Base-by-base conservation (phyloP, 1,139 yeast genomes). In the Blastobotrys capitulatus region DNA sequence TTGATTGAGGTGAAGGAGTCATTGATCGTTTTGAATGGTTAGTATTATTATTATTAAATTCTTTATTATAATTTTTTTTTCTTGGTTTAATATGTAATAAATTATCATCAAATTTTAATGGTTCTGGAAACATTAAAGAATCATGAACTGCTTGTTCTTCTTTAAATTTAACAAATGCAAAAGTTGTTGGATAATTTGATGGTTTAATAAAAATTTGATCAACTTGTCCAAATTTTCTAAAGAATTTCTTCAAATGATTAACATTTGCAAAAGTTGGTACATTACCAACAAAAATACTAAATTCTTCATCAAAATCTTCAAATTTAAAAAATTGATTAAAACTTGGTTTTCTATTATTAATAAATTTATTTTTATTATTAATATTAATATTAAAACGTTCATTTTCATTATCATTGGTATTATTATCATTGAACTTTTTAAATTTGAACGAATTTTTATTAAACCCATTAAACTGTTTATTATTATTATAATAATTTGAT, bases 201-300 rank as follows among this genome's bases (percentile, higher is more conserved):
- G 42, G 22, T 31, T 44, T 44, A 32, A 44, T 31, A 25, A 38
- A 44, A 20, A 44, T 3, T 10, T 19, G 20, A 10, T 44, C 43
- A 20, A 44, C 13, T 8, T 29, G 34, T 26, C 48, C 48, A 47
- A 47, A 47, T 25, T 27, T 40, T 26, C 22, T 29, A 20, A 47
- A 47, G 10, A 31, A 20, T 9, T 20, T 31, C 13, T 38, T 26
- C 22, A 47, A 16, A 19, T 22, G 38, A 3, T 6, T 18, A 1
- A 13, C 26, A 2, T 31, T n/a, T 1, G 26, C 39, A 13, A 13
- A 22, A 7, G 18, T n/a, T 15, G 49, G 46, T 2, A 47, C 40
- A 25, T 47, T 47, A n/a, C 49, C 49, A 22, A 47, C 49, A 42
- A 35, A 47, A 6, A 47, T 32, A 10, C 39, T 27, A 9, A 15